Conservation (phyloP, 257 asterid genomes). For the Solanum lycopersicoides region DNA sequence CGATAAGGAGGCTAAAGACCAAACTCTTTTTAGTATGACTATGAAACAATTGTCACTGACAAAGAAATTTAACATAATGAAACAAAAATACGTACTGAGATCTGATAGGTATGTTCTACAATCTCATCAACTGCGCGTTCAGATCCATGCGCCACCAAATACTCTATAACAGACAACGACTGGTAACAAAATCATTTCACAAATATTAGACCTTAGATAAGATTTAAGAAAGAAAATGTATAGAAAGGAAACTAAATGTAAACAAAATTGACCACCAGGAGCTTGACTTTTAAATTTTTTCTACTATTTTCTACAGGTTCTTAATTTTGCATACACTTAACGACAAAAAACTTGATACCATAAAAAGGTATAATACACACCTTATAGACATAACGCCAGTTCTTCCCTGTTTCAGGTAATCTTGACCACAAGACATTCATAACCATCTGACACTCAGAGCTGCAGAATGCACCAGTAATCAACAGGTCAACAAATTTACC, state of each 20-base stretch:
- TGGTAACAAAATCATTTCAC: not conserved
- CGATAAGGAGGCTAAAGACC: not conserved
- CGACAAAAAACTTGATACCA: not conserved
- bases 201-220: not conserved
- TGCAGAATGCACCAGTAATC: conserved; percentile 28
- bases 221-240: not conserved
- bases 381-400: conserved; percentile 92
- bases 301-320: not conserved
- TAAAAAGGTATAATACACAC: conserved; percentile 16
- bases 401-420: conserved; percentile 70
- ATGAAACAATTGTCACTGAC: not conserved
- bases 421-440: conserved; percentile 90
- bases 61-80: not conserved
- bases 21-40: not conserved
- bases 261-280: not conserved
- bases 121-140: conserved; percentile 97
- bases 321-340: not conserved
- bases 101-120: conserved; percentile 81
- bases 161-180: conserved; percentile 91
- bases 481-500: not conserved
- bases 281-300: not conserved
- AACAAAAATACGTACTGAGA: conserved; percentile 50
- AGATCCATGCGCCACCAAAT: conserved; percentile 94
- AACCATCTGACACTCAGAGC: conserved; percentile 84
- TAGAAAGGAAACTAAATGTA: not conserved